These are phyloP conservation scores for Pichia cactophila DNA, from an alignment of 1,139 yeast species.

Conservation along the genomic window DNA sequence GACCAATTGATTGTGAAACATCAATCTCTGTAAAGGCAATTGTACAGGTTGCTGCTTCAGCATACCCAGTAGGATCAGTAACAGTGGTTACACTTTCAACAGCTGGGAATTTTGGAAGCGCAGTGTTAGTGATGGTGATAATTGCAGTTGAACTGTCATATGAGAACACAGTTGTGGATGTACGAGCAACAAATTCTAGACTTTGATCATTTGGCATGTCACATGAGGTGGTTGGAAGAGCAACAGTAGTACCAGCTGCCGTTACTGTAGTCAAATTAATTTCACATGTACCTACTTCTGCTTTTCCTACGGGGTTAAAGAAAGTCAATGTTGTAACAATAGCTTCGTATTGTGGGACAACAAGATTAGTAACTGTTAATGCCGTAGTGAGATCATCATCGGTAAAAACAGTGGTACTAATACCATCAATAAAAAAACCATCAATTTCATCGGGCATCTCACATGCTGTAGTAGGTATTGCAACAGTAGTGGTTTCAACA, in stretches of 20 bases:
- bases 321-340: no score
- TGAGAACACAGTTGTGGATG: no score
- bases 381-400: not conserved
- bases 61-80: not conserved
- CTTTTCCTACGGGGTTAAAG: no score
- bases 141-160: no score
- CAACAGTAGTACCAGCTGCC: no score
- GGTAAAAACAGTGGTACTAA: not conserved
- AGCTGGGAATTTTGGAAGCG: not conserved
- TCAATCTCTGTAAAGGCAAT: slow-evolving; percentile 2
- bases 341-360: not conserved
- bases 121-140: not conserved
- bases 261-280: no score
- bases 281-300: no score
- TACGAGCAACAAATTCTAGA: no score
- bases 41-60: not conserved
- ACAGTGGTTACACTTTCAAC: not conserved
- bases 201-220: no score
- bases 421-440: not conserved
- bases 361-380: not conserved
- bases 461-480: not conserved
- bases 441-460: not conserved
- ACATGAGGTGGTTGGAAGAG: no score
- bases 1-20: not conserved
- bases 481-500: not conserved